Conservation (phyloP, 805 yeast genomes). For the Lipomyces lipofer region DNA sequence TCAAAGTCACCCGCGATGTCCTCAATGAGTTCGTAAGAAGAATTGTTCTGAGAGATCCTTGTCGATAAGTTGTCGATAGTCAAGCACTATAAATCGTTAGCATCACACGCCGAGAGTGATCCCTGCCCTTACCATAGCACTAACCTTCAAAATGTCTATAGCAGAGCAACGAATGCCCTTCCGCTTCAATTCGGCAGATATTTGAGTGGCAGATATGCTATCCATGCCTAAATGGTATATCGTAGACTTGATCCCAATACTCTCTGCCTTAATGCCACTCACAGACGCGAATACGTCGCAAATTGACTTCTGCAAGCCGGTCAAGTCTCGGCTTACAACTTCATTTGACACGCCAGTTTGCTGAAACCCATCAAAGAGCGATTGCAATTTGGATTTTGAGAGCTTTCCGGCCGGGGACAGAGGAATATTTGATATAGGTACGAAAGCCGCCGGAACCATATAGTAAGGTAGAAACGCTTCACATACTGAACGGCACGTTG, state of each 20-base stretch:
- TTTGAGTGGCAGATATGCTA: constrained; percentile 31
- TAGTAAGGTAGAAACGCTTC: constrained; percentile 26
- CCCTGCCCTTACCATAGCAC: no score
- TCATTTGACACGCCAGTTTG: no score
- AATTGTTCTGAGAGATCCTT: not conserved
- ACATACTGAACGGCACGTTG: constrained; percentile 15
- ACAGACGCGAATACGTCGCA: constrained; percentile 12
- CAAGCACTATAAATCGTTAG: no score
- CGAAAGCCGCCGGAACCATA: constrained; percentile 30
- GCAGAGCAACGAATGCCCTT: constrained; percentile 11
- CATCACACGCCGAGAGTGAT: no score
- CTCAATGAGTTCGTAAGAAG: not conserved
- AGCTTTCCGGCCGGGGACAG: constrained; percentile 32
- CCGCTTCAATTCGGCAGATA: constrained; percentile 10
- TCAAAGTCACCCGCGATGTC: constrained; percentile 3
- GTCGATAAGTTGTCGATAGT: not conserved
- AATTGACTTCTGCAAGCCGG: not conserved
- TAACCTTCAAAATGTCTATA: constrained; percentile 19
- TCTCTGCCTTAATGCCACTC: constrained; percentile 10
- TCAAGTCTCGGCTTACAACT: no score
- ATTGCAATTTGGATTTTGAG: constrained; percentile 3
- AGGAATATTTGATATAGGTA: constrained; percentile 27
- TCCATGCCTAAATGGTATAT: constrained; percentile 34
- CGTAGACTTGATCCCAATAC: constrained; percentile 8
- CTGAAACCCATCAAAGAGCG: constrained; percentile 1